Conservation (phyloP, 257 asterid species). For the Nicotiana knightiana region DNA sequence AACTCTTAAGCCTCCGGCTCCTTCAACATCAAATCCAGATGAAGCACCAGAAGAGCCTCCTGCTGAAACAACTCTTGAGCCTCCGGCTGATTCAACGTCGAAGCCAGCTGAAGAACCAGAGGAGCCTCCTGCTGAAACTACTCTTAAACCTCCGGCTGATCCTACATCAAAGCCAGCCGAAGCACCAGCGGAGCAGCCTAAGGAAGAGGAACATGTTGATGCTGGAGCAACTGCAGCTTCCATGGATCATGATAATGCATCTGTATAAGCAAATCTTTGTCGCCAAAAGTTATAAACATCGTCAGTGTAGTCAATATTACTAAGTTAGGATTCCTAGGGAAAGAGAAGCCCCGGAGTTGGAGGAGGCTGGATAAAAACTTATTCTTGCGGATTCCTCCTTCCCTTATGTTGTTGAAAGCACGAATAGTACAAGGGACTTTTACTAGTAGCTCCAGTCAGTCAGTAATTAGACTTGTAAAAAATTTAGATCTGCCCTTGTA, state of each 20-base stretch:
- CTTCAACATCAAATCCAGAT: neutral
- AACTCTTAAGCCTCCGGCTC: neutral
- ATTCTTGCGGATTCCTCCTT: neutral
- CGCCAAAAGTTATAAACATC: neutral
- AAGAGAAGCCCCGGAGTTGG: neutral
- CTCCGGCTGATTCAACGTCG: neutral
- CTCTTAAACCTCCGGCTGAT: neutral
- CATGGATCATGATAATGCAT: neutral
- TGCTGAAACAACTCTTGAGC: neutral
- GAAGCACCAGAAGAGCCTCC: neutral
- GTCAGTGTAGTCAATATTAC: neutral
- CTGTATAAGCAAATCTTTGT: neutral
- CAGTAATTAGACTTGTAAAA: neutral
- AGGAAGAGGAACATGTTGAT: conserved; percentile 24
- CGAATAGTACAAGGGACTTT: neutral
- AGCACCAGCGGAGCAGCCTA: conserved; percentile 20
- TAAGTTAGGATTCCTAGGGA: neutral
- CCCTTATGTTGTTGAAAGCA: neutral
- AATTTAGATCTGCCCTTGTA: neutral
- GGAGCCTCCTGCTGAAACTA: neutral
- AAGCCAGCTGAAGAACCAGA: conserved; percentile 3
- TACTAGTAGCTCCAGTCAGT: neutral
- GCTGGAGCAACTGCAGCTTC: conserved; percentile 11
- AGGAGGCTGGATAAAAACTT: neutral
- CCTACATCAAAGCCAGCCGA: conserved; percentile 9